These are phyloP conservation scores for Rhizopogon sp. DNA, from an alignment of 768 basidiomycete species.

Conservation along the genomic window DNA sequence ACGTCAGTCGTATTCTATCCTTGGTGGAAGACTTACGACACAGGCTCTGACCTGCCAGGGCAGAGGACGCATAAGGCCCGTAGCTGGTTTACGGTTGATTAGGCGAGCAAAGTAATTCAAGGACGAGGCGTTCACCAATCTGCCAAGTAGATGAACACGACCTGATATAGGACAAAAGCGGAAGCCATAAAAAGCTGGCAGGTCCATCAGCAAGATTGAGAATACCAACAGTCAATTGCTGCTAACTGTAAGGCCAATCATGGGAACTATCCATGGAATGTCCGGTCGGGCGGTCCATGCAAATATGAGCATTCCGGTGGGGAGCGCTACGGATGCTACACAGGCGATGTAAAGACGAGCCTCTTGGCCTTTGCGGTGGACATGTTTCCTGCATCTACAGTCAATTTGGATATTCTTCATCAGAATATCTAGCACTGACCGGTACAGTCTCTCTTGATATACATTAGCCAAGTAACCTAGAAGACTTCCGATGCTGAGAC, in stretches of 20 bases:
- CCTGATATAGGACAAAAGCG: conserved; percentile 49
- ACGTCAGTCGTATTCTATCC: neutral
- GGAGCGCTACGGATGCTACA: conserved; percentile 47
- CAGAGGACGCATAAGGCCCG: conserved; percentile 62
- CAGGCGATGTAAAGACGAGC: conserved; percentile 61
- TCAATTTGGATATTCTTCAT: conserved; percentile 16
- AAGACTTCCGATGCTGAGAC: conserved; percentile 47
- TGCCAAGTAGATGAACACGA: conserved; percentile 56
- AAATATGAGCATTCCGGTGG: conserved; percentile 65
- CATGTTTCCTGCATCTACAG: conserved; percentile 21
- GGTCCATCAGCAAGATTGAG: neutral
- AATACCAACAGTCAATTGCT: neutral
- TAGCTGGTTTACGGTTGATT: conserved; percentile 28
- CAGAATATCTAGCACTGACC: conserved; percentile 25
- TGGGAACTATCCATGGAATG: conserved; percentile 54
- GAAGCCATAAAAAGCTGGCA: conserved; percentile 44
- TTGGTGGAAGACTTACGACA: conserved; percentile 36
- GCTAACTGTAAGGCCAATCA: conserved; percentile 21
- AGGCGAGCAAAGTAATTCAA: neutral
- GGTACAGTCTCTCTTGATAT: conserved; percentile 47
- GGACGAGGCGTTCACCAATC: conserved; percentile 42
- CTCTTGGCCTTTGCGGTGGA: conserved; percentile 38
- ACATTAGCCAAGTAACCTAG: conserved; percentile 43
- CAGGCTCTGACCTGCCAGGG: conserved; percentile 63
- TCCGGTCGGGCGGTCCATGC: conserved; percentile 57